Evolutionary conservation across 768 basidiomycete genomes (phyloP), one percentile per base, ranked within the genome.

Genomic region (Suillus subluteus): DNA sequence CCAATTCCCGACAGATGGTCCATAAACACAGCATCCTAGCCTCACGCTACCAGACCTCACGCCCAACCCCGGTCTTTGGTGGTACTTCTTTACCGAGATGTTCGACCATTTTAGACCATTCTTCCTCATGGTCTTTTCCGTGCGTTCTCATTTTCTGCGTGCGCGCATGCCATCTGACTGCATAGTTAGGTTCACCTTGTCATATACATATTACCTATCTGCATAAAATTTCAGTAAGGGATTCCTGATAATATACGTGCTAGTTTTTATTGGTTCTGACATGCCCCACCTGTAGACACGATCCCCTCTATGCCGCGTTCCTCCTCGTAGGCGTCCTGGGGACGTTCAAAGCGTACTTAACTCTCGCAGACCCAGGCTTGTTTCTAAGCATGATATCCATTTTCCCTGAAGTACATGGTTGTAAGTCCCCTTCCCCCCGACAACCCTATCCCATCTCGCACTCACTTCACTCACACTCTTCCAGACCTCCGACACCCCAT

Each of bases 71-170:
- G 97, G 98, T 2, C 79, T 98, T 37, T 95, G 95, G 92, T 99
- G 97, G 97, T 99, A 99, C 78, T 99, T 99, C 81, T 98, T 99
- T 80, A 98, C 95, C 13, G 97, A 99, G 76, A 98, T 98, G 93
- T 99, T 99, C 69, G 97, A 98, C 74, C 92, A 99, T 75, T 99
- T 98, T 82, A 83, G 98, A 38, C 88, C 91, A 5, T 98, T 98
- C 80, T 99, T 98, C 84, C 81, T 98, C 40, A 91, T 96, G 84
- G 93, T 92, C 21, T 99, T 98, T 77, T 92, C 91, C 21, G 96
- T 96, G 71, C 58, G 90, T 76, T 30, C 21, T 41, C 18, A 4
- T 18, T 59, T n/a, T 56, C 59, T 35, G 55, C 38, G 38, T 23
- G 11, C 21, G 18, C 18, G n/a, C 6, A 15, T 62, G 15, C 3